phyloP scores from a whole-genome alignment of 1,284 basidiomycete genomes.

The Mrakiaceae sp. region DNA sequence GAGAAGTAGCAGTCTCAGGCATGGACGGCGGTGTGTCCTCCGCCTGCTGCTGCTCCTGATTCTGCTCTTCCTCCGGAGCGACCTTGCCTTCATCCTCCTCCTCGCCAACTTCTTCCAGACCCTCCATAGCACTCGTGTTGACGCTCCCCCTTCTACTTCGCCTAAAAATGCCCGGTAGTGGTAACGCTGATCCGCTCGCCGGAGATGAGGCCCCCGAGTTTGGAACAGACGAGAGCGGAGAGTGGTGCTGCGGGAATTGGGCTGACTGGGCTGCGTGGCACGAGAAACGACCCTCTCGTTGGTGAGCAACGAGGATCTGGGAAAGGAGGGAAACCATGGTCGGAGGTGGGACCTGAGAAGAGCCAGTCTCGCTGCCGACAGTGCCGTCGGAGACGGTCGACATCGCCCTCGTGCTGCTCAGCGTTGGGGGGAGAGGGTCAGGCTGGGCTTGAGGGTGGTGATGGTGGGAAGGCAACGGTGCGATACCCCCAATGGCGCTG shows the following conservation, averaged over 20 bases:
- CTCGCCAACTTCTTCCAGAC: constrained; percentile 5
- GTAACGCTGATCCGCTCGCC: neutral
- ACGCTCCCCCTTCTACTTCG: too few relatives aligned
- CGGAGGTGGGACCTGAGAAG: too few relatives aligned
- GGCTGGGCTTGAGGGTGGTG: too few relatives aligned
- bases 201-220: constrained; percentile 2
- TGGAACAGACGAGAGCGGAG: neutral
- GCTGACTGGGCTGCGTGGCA: neutral
- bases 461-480: too few relatives aligned
- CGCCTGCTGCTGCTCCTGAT: too few relatives aligned
- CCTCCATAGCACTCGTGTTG: neutral
- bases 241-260: neutral
- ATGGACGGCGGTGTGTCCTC: neutral
- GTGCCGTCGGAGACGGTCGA: too few relatives aligned
- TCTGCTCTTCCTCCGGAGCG: too few relatives aligned
- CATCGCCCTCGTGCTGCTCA: too few relatives aligned
- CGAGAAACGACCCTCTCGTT: neutral
- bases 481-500: too few relatives aligned
- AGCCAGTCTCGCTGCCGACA: too few relatives aligned
- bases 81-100: neutral
- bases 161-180: neutral
- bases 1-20: neutral
- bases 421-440: neutral
- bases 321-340: neutral
- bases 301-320: constrained; percentile 2